These are phyloP conservation scores for Pleurotus eryngii DNA, from an alignment of 768 basidiomycete genomes.

Conservation along the genomic window DNA sequence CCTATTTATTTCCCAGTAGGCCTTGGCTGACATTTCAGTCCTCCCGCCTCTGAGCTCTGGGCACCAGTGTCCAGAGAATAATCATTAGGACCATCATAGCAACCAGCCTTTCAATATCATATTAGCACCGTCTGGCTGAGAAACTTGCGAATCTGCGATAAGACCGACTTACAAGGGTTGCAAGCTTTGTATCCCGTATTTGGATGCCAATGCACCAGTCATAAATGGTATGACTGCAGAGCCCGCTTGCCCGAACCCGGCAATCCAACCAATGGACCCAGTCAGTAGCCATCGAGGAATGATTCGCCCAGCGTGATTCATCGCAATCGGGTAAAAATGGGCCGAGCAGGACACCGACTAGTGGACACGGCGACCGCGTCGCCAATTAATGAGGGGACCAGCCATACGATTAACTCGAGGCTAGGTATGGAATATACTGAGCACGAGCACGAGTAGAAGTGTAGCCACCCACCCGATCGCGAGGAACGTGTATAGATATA, in stretches of 20 bases:
- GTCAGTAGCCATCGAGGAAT: conserved; percentile 52
- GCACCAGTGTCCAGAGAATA: conserved; percentile 39
- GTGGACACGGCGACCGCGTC: conserved; percentile 44
- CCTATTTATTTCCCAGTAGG: too few species aligned
- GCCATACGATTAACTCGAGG: conserved; percentile 42
- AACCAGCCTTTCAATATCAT: conserved; percentile 20
- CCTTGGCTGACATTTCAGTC: not conserved
- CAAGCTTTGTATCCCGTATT: conserved; percentile 38
- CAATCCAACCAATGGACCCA: conserved; percentile 48
- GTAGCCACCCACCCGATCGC: conserved; percentile 25
- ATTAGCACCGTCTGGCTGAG: not conserved
- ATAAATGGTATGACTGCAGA: conserved; percentile 50
- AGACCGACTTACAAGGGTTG: conserved; percentile 44
- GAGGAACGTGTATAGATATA: conserved; percentile 33
- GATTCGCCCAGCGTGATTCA: conserved; percentile 52
- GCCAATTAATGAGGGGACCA: conserved; percentile 30
- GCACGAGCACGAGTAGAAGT: not conserved
- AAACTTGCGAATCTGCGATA: too few species aligned
- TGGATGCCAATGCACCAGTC: conserved; percentile 41
- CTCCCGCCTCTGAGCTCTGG: conserved; percentile 17
- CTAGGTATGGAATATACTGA: conserved; percentile 16
- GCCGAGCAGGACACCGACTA: conserved; percentile 50
- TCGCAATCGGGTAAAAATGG: conserved; percentile 52
- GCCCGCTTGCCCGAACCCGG: conserved; percentile 49
- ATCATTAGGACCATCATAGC: conserved; percentile 42